Base-by-base conservation (phyloP, 768 basidiomycete species). In the Fistulinella prunicolor region DNA sequence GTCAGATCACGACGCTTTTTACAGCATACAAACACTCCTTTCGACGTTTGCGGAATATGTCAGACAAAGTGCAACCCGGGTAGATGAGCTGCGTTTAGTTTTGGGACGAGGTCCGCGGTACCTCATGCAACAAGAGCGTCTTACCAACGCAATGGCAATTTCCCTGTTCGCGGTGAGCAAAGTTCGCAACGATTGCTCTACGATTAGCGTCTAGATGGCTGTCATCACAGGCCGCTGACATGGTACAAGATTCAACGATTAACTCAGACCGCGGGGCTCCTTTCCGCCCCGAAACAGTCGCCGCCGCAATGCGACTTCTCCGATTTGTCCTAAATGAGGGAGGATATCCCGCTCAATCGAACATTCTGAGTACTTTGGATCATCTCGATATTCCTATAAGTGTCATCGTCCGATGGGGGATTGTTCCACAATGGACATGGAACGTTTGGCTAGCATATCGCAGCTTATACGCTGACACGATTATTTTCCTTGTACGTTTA, bases 401-500 rank as follows among this genome's bases (percentile, higher is more conserved):
- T 6, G 70, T 85, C 19, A 60, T 89, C n/a, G 45, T 85, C n/a
- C 67, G 67, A 50, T 87, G 82, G 80, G 78, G 80, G 24, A 53
- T 71, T 10, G 65, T 76, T 10, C 61, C 85, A 3, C 73, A 77
- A 1, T 88, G 86, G 86, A 72, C 71, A 45, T 90, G 88, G 86
- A 65, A 60, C 10, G 63, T 74, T 7, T 89, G 85, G 83, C 61
- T 67, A 39, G 85, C 86, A 55, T 68, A 70, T 49, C 73, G 79
- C 19, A 60, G 69, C 32, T 70, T 75, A 23, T 65, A 80, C 29
- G 67, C 74, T 2, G 83, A 84, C 44, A 67, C 66, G 23, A 69
- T 85, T 38, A 63, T 71, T 5, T 60, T 61, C 39, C 55, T 84
- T 50, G 86, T 85, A 56, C 56, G 75, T 60, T 14, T 26, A 19